A percentile compares a stretch with the other conserved stretches of the same genome.
phyloP scores from a whole-genome alignment of 495 filamentous ascomycete genomes.

The Copromyces sp. region DNA sequence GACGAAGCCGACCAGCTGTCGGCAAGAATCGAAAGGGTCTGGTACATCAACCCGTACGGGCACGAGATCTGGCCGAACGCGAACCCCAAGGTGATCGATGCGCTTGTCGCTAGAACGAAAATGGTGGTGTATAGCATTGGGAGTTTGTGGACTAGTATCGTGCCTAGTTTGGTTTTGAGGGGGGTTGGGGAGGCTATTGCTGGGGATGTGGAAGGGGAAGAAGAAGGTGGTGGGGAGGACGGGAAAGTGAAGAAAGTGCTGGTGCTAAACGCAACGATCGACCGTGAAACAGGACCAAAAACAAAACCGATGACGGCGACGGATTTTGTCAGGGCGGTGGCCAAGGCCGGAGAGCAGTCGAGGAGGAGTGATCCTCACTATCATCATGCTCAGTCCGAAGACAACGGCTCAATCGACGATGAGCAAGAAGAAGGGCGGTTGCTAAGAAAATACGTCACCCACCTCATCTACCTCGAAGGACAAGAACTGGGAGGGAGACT shows the following conservation, averaged over 20 bases:
- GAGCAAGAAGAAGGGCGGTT: slow-evolving; percentile 8
- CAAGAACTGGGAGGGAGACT: slow-evolving; percentile 20
- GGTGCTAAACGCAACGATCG: slow-evolving; percentile 71
- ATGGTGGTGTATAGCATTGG: slow-evolving; percentile 86
- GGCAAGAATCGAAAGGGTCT: slow-evolving; percentile 69
- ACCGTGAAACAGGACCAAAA: slow-evolving; percentile 73
- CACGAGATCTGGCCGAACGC: slow-evolving; percentile 72
- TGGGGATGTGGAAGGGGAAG: neutral
- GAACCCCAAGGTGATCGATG: slow-evolving; percentile 67
- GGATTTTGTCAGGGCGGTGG: slow-evolving; percentile 74
- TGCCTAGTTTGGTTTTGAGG: slow-evolving; percentile 62
- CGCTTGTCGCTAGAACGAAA: slow-evolving; percentile 44
- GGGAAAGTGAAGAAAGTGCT: slow-evolving; percentile 63
- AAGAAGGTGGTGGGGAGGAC: neutral
- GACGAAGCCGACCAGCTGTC: slow-evolving; percentile 52
- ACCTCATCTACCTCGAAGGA: slow-evolving; percentile 74
- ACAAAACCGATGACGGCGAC: slow-evolving; percentile 50
- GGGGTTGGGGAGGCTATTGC: slow-evolving; percentile 50
- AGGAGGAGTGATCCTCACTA: slow-evolving; percentile 16
- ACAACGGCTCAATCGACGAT: neutral
- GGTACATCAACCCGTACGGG: slow-evolving; percentile 97
- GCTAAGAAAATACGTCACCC: slow-evolving; percentile 59
- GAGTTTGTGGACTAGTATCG: slow-evolving; percentile 68
- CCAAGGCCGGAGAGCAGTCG: slow-evolving; percentile 45
- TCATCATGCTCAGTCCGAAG: neutral